Conservation (phyloP, 306 rosid species). For the Styphnolobium japonicum region DNA sequence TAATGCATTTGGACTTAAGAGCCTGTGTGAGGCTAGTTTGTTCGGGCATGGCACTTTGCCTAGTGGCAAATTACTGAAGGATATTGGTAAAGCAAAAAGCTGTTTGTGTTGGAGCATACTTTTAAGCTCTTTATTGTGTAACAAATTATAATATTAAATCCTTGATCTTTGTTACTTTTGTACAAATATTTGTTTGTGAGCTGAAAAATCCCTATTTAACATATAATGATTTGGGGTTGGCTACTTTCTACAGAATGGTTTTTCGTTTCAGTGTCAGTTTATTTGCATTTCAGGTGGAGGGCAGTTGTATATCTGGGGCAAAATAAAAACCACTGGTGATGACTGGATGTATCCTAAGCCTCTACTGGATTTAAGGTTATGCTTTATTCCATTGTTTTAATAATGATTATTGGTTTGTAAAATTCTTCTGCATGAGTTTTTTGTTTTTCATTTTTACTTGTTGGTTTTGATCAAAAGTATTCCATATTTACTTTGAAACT, state of each 20-base stretch:
- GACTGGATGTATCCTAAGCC: conserved; percentile 99
- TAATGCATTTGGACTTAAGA: not conserved
- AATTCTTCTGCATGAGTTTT: not conserved
- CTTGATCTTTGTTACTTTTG: not conserved
- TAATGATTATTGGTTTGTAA: not conserved
- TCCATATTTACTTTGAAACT: conserved; percentile 17
- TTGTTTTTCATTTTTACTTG: not conserved
- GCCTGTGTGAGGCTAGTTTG: not conserved
- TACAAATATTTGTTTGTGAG: not conserved
- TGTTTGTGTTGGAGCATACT: not conserved
- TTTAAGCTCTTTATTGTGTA: not conserved
- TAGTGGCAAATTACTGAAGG: not conserved
- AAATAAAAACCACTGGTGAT: conserved; percentile 83
- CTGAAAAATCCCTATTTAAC: not conserved
- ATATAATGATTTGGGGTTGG: not conserved
- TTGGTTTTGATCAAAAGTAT: not conserved
- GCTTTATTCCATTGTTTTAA: conserved; percentile 5
- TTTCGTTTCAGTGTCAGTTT: conserved; percentile 6
- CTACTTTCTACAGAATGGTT: not conserved
- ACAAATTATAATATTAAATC: not conserved
- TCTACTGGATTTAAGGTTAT: conserved; percentile 92
- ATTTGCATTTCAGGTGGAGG: conserved; percentile 73
- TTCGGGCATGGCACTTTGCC: not conserved
- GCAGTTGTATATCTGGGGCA: conserved; percentile 98
- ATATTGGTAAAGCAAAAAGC: not conserved